Conservation (phyloP, 2,329 filamentous ascomycete species). For the Bretziella fagacearum region DNA sequence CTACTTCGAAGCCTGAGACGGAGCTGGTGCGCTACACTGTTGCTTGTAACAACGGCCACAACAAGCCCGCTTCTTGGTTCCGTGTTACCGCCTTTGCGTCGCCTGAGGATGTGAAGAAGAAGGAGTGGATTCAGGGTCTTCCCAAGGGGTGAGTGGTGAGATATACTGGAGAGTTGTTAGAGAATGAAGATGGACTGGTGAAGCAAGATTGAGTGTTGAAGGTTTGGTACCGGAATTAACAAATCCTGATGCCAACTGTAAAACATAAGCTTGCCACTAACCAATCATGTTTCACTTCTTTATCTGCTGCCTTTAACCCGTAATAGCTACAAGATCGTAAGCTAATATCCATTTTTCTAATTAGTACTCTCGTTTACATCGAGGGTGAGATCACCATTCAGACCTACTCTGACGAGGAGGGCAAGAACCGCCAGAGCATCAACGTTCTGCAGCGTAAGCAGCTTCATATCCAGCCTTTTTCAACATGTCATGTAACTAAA, state of each 20-base stretch:
- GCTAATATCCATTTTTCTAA: slow-evolving; percentile 6
- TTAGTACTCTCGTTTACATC: slow-evolving; percentile 60
- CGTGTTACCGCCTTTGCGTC: slow-evolving; percentile 52
- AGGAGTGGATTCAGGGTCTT: slow-evolving; percentile 55
- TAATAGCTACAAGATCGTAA: slow-evolving; percentile 11
- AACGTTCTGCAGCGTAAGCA: slow-evolving; percentile 71
- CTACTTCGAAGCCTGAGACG: slow-evolving; percentile 46
- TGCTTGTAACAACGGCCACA: slow-evolving; percentile 49
- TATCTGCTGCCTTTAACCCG: not conserved
- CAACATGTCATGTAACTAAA: too few relatives aligned
- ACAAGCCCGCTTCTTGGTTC: slow-evolving; percentile 74
- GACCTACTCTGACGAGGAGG: slow-evolving; percentile 51
- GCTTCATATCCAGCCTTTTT: too few relatives aligned
- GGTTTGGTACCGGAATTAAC: too few relatives aligned
- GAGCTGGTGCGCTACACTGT: slow-evolving; percentile 66
- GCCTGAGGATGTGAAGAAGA: slow-evolving; percentile 51
- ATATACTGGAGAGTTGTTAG: not conserved
- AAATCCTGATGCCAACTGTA: too few relatives aligned
- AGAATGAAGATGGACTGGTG: not conserved
- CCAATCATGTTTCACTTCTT: not conserved
- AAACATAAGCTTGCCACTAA: not conserved
- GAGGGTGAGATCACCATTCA: slow-evolving; percentile 65
- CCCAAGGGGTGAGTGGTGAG: slow-evolving; percentile 63
- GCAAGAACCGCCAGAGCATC: slow-evolving; percentile 45
- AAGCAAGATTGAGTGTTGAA: not conserved